Percentiles rank a stretch among this genome's conserved stretches.
These are phyloP conservation scores for Leucosporidium scottii DNA, from an alignment of 768 basidiomycete species.

Conservation along the genomic window DNA sequence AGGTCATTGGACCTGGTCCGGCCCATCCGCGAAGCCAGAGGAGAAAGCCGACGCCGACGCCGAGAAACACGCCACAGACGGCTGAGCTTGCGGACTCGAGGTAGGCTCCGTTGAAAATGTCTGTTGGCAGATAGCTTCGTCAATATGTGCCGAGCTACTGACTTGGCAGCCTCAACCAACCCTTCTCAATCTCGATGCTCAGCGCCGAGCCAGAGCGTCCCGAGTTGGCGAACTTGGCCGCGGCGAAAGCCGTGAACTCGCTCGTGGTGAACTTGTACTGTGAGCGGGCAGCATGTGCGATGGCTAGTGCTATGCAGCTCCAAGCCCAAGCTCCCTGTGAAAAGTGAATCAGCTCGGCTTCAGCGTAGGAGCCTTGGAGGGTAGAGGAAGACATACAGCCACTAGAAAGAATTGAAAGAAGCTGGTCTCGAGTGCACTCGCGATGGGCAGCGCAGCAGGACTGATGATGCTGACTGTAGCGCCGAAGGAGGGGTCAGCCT, in stretches of 20 bases:
- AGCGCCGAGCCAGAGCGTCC: slow-evolving; percentile 12
- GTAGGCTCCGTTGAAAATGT: slow-evolving; percentile 28
- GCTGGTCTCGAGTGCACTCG: slow-evolving; percentile 17
- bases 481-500: background rate
- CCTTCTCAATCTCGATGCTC: slow-evolving; percentile 1
- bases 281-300: slow-evolving; percentile 19
- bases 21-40: slow-evolving; percentile 3
- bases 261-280: background rate
- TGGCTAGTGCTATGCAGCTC: background rate
- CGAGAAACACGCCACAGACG: slow-evolving; percentile 34
- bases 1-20: background rate
- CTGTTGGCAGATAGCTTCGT: slow-evolving; percentile 7
- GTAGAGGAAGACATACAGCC: background rate
- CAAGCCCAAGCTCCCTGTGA: background rate
- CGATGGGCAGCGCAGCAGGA: slow-evolving; percentile 14
- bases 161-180: too few relatives aligned
- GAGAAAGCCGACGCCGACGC: slow-evolving; percentile 27
- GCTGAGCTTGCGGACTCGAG: slow-evolving; percentile 25
- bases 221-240: background rate
- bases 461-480: slow-evolving; percentile 16
- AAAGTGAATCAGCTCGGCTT: background rate
- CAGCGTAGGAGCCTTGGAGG: background rate
- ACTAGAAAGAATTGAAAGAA: slow-evolving; percentile 30
- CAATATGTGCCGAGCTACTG: too few relatives aligned
- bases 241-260: slow-evolving; percentile 9